These are phyloP conservation scores for Aspergillus niger DNA, from an alignment of 2,329 filamentous ascomycete species.

Conservation along the genomic window DNA sequence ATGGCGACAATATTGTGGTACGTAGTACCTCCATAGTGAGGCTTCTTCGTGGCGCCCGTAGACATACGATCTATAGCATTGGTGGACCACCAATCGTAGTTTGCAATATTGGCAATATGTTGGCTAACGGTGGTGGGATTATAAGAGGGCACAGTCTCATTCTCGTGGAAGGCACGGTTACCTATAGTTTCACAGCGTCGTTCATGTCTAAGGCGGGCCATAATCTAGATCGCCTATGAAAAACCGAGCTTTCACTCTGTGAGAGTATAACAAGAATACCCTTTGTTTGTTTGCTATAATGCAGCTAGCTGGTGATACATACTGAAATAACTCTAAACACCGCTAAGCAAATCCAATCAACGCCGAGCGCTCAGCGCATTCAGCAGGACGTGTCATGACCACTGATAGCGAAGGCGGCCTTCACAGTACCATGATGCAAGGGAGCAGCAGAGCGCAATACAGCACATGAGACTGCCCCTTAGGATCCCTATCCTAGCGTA, in stretches of 20 bases:
- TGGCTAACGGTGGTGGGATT: neutral
- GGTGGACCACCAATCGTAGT: neutral
- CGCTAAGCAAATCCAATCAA: neutral
- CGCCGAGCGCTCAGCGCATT: neutral
- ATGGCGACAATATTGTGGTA: neutral
- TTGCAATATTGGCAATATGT: neutral
- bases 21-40: neutral
- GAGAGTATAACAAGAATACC: neutral
- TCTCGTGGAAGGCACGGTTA: neutral
- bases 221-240: neutral
- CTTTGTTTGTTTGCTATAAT: neutral
- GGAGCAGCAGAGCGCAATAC: neutral
- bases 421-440: neutral
- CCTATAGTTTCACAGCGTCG: neutral
- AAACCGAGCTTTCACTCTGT: neutral
- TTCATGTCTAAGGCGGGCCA: neutral
- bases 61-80: neutral
- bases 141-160: neutral
- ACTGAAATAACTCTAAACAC: neutral
- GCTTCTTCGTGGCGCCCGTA: neutral
- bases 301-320: neutral
- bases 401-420: neutral
- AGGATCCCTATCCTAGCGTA: neutral
- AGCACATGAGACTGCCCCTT: neutral
- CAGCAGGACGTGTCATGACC: neutral